A percentile compares a stretch with the other conserved stretches of the same genome.
phyloP scores from a whole-genome alignment of 2,329 filamentous ascomycete species.

The Pseudogymnoascus sp. region DNA sequence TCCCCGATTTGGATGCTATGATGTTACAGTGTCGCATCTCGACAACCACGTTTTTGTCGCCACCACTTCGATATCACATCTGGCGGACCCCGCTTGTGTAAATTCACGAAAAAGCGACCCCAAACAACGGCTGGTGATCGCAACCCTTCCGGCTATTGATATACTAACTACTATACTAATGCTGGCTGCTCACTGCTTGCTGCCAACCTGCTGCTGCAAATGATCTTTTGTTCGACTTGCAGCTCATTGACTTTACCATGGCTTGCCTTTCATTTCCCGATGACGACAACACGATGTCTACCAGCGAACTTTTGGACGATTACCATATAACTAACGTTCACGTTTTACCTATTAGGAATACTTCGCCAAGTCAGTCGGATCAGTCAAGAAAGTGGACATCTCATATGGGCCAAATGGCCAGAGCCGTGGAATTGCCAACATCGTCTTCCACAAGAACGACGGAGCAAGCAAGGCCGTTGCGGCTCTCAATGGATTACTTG shows the following conservation, averaged over 20 bases:
- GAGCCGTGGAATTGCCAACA: conserved; percentile 86
- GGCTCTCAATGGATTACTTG: conserved; percentile 77
- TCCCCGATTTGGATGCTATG: background rate
- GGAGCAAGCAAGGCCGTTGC: conserved; percentile 78
- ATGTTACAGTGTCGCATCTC: background rate
- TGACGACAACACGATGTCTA: conserved; percentile 18
- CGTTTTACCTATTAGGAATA: conserved; percentile 75
- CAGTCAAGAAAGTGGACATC: conserved; percentile 83
- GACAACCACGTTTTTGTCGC: background rate
- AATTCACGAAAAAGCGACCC: background rate
- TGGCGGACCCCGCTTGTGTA: background rate
- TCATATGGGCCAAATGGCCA: conserved; percentile 87
- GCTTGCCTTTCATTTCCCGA: conserved; percentile 3
- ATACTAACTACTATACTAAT: conserved; percentile 32
- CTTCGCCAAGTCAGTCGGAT: conserved; percentile 77
- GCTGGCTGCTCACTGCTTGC: conserved; percentile 54
- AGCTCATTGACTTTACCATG: conserved; percentile 5
- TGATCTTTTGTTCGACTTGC: conserved; percentile 23
- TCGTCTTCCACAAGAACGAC: conserved; percentile 73
- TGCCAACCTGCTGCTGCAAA: conserved; percentile 26
- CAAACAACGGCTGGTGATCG: conserved; percentile 2
- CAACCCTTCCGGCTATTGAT: background rate
- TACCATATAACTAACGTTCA: conserved; percentile 57
- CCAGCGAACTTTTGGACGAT: conserved; percentile 29
- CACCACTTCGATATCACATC: background rate